Base-by-base conservation (phyloP, 371 early-diverging fungal species). In the Apophysomyces elegans region DNA sequence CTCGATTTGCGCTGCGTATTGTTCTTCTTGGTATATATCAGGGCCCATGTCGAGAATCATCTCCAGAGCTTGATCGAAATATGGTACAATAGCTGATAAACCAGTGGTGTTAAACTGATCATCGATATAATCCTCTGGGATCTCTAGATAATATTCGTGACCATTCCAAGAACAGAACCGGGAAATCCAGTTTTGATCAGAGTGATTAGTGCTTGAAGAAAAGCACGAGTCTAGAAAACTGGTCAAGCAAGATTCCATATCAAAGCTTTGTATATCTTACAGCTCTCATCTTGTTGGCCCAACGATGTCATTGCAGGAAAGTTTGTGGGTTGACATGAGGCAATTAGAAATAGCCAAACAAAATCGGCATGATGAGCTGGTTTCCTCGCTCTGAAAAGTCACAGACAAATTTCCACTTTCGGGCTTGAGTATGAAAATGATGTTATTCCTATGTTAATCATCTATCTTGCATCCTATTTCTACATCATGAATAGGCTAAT, bases 51-150 rank as follows among this genome's bases (percentile, higher is more conserved):
- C 95, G 63, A 94, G 79, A 62, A 99, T 95, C 79, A 91, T 87
- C 59, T 91, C 91, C 66, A 93, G 81, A 1, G 94, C 93, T 56
- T 90, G 87, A 39, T 87, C 81, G 73, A 93, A 96, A 79, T 92
- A 89, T 12, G 90, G 88, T 1, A 97, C 90, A 46, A 90, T 84
- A 14, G 88, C 83, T 59, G 86, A 87, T 54, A 99, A 77, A 9
- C 97, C 97, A 21, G 93, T 91, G 41, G 97, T 76, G 78, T 99
- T 97, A 74, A 99, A 99, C 58, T 93, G 90, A 79, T 99, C 99
- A 58, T 90, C 88, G 58, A 95, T 93, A 71, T 91, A 96, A 32
- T 93, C 92, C 58, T 92, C 92, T 59, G 93, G 92, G 5, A 96
- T 90, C 70, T 93, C 92, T 50, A 90, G 85, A 77, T 91, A 94